Percentiles rank a stretch among this genome's conserved stretches.
Conservation (phyloP, 2,329 filamentous ascomycete species). For the Exophiala oligosperma region DNA sequence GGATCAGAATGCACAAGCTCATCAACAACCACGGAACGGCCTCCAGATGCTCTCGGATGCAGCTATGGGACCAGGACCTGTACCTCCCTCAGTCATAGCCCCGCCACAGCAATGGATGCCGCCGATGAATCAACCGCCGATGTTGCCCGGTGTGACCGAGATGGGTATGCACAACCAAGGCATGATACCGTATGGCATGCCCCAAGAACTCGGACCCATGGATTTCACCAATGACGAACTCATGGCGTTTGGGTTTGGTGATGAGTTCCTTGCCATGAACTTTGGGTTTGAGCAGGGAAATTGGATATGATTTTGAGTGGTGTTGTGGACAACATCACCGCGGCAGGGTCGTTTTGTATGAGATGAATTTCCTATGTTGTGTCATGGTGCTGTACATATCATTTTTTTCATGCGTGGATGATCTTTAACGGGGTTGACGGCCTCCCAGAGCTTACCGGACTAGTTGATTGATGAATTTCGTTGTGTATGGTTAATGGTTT, state of each 20-base stretch:
- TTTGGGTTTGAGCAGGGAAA: slow-evolving; percentile 28
- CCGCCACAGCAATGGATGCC: slow-evolving; percentile 24
- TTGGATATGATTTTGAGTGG: slow-evolving; percentile 7
- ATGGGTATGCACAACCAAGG: slow-evolving; percentile 17
- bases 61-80: slow-evolving; percentile 26
- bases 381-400: not conserved
- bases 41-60: slow-evolving; percentile 32
- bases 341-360: not conserved
- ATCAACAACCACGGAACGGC: slow-evolving; percentile 21
- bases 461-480: not conserved
- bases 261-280: slow-evolving; percentile 31
- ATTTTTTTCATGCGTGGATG: not conserved
- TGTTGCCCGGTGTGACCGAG: slow-evolving; percentile 22
- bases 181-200: slow-evolving; percentile 28
- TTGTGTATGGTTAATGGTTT: not conserved
- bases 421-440: not conserved
- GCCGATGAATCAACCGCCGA: slow-evolving; percentile 20
- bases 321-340: not conserved
- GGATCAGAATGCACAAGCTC: slow-evolving; percentile 13
- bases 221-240: slow-evolving; percentile 29
- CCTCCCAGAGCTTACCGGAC: not conserved
- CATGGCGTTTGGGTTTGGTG: slow-evolving; percentile 31
- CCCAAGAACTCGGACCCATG: slow-evolving; percentile 23
- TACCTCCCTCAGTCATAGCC: slow-evolving; percentile 13
- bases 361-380: not conserved